Conservation (phyloP, 2,329 filamentous ascomycete species). For the Aspergillus candidus region DNA sequence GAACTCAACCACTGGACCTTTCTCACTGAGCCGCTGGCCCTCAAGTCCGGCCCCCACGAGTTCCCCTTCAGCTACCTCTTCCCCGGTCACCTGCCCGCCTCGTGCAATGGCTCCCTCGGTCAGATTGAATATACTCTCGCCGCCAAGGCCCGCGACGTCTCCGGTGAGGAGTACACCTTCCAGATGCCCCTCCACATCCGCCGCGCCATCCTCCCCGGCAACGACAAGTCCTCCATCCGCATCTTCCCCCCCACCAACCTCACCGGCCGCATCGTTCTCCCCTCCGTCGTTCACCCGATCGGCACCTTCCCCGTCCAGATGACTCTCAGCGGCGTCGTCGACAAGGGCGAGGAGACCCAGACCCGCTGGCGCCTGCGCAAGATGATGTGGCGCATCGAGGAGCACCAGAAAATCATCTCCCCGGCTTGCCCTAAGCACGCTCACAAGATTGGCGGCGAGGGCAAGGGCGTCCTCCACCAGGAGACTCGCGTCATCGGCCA, state of each 20-base stretch:
- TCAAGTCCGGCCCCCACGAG: constrained; percentile 56
- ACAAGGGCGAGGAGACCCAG: constrained; percentile 60
- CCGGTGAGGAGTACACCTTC: constrained; percentile 58
- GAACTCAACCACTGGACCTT: constrained; percentile 77
- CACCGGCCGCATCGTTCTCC: constrained; percentile 75
- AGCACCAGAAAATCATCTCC: constrained; percentile 72
- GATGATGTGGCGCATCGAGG: constrained; percentile 87
- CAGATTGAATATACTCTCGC: constrained; percentile 73
- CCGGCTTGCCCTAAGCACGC: constrained; percentile 74
- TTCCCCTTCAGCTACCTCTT: constrained; percentile 89
- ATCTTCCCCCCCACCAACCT: constrained; percentile 96
- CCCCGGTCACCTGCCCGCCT: constrained; percentile 77
- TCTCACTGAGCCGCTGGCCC: constrained; percentile 47
- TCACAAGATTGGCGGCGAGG: constrained; percentile 56
- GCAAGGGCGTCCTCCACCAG: constrained; percentile 67
- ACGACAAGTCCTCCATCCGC: constrained; percentile 81
- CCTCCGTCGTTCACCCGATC: constrained; percentile 77
- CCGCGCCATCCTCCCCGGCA: constrained; percentile 71
- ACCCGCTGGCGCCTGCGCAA: constrained; percentile 88
- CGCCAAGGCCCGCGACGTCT: constrained; percentile 58
- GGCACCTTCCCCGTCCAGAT: constrained; percentile 74
- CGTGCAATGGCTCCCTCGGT: constrained; percentile 66
- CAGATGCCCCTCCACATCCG: constrained; percentile 65
- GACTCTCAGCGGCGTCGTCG: constrained; percentile 78
- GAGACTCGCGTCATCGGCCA: constrained; percentile 72